Conservation (phyloP, 2,329 filamentous ascomycete genomes). For the Ilyonectria destructans region DNA sequence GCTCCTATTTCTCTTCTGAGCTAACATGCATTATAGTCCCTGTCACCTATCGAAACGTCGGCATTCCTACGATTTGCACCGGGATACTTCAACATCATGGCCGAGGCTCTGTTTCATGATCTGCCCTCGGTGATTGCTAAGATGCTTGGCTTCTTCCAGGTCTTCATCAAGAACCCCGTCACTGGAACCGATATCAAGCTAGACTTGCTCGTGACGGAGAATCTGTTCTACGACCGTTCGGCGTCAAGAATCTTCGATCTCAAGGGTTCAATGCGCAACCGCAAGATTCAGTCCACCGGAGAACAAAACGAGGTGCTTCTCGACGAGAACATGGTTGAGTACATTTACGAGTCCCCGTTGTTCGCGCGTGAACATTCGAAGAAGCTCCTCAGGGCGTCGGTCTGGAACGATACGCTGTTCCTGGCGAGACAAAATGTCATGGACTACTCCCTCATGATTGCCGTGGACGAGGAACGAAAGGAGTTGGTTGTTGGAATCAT, state of each 20-base stretch:
- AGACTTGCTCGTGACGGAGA: slow-evolving; percentile 96
- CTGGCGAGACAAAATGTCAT: slow-evolving; percentile 96
- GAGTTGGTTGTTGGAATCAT: slow-evolving; percentile 98
- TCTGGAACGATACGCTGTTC: slow-evolving; percentile 98
- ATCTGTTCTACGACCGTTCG: slow-evolving; percentile 94
- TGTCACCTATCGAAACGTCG: slow-evolving; percentile 92
- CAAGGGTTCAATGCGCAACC: slow-evolving; percentile 98
- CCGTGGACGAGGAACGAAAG: slow-evolving; percentile 90
- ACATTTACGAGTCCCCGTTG: slow-evolving; percentile 96
- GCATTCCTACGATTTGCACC: slow-evolving; percentile 97
- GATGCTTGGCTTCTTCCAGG: slow-evolving; percentile 98
- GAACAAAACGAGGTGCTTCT: slow-evolving; percentile 96
- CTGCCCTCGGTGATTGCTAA: slow-evolving; percentile 97
- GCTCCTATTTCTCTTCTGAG: not conserved
- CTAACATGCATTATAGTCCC: slow-evolving; percentile 69
- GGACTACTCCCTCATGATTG: slow-evolving; percentile 99
- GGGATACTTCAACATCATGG: slow-evolving; percentile 98
- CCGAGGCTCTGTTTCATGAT: slow-evolving; percentile 94
- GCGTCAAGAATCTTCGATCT: slow-evolving; percentile 95
- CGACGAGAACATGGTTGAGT: slow-evolving; percentile 99
- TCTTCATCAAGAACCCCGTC: slow-evolving; percentile 94
- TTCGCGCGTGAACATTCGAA: slow-evolving; percentile 97
- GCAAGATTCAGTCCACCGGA: slow-evolving; percentile 95
- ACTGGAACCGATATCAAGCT: slow-evolving; percentile 96
- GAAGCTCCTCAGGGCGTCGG: slow-evolving; percentile 89